phyloP scores from a whole-genome alignment of 495 filamentous ascomycete species.

The Talaromyces wortmannii region DNA sequence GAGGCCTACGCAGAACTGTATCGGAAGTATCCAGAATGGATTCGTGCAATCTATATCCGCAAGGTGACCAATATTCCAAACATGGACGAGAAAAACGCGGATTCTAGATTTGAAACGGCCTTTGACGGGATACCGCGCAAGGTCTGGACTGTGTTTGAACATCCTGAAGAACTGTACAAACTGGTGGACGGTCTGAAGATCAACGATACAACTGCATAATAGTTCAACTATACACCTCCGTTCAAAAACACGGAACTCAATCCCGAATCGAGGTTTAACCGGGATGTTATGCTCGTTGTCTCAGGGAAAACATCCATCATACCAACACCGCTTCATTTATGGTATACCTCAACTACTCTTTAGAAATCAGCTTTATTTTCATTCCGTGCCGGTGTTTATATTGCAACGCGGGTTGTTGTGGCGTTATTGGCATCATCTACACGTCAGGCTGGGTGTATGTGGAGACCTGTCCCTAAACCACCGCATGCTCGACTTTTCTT shows the following conservation, averaged over 20 bases:
- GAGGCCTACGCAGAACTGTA: conserved; percentile 81
- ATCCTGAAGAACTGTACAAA: conserved; percentile 56
- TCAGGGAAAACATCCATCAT: too few species aligned
- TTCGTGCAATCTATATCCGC: conserved; percentile 74
- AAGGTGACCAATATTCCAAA: conserved; percentile 72
- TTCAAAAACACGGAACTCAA: too few species aligned
- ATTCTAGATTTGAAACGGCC: conserved; percentile 71
- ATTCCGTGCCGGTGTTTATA: too few species aligned
- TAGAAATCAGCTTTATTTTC: not conserved
- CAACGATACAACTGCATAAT: conserved; percentile 12
- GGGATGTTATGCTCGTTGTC: too few species aligned
- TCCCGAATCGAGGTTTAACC: too few species aligned
- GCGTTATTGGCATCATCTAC: not conserved
- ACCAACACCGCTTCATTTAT: too few species aligned
- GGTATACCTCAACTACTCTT: too few species aligned
- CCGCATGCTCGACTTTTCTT: not conserved
- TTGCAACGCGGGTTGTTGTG: too few species aligned
- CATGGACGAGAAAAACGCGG: conserved; percentile 66
- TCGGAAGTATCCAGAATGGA: conserved; percentile 58
- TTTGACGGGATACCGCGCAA: conserved; percentile 66
- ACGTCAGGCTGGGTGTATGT: not conserved
- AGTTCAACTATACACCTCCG: too few species aligned
- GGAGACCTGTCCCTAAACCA: not conserved
- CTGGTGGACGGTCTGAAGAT: conserved; percentile 37
- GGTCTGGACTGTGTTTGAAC: conserved; percentile 74